Evolutionary conservation across 2,329 filamentous ascomycete species (phyloP), one percentile per base, ranked within the genome.

Genomic region (Colletotrichum lini): DNA sequence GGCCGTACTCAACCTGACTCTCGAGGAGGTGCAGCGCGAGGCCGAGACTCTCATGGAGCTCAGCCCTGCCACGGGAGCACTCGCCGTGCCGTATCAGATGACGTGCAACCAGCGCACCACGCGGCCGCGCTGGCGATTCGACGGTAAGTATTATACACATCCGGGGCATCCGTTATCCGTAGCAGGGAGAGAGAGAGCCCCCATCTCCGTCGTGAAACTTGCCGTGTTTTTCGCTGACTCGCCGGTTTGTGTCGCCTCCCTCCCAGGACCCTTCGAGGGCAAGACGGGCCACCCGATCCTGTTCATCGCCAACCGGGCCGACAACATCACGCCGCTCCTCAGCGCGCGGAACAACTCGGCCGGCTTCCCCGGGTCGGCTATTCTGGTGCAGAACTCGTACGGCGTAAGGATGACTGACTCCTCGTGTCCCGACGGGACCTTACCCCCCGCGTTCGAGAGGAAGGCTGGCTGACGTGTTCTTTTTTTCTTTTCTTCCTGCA

Each of bases 331-430:
- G n/a, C 85, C 85, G 21, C 74, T 83, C 3, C 74, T 82, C 21
- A 85, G 83, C 71, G 84, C 85, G 5, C 70, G 79, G n/a, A 84
- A 83, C 67, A 84, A 85, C 78, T 83, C 78, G 18, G 78, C 77
- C 2, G 79, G 81, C 0, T 88, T 88, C 61, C 80, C 80, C 0
- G 82, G 80, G 16, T 87, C 85, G 0, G 80, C 82, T 0, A 78
- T 89, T 7, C 76, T 89, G 35, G 80, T 84, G 15, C 85, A 87
- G 74, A 84, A 88, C 54, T 84, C 84, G 0, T 88, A 85, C 50
- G 87, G 87, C 5, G 86, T 86, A 80, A 78, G 84, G 6, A 30
- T 30, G 30, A 30, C 30, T 8, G 30, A 30, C 7, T 30, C 30
- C 30, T 4, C 26, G 3, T 8, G 30, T 30, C 30, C 26, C 26